A percentile compares a stretch with the other conserved stretches of the same genome.
These are phyloP conservation scores for Ganoderma resinaceum DNA, from an alignment of 1,284 basidiomycete genomes.

Conservation along the genomic window DNA sequence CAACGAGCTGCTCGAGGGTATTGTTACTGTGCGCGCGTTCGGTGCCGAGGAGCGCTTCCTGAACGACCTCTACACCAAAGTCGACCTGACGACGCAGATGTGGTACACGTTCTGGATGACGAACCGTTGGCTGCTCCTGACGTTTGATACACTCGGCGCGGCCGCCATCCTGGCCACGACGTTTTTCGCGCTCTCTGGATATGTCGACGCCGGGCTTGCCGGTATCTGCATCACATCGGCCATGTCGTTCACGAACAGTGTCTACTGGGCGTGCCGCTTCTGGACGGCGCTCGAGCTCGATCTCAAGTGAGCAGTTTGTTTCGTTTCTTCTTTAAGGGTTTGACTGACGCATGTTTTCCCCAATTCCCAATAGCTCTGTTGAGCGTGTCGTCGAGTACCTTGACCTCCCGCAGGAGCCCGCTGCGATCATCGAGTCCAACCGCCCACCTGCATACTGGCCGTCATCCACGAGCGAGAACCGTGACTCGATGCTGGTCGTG, in stretches of 20 bases:
- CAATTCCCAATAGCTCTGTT: slow-evolving; percentile 60
- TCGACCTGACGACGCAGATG: slow-evolving; percentile 77
- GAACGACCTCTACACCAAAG: slow-evolving; percentile 69
- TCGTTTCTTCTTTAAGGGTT: neutral
- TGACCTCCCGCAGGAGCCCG: slow-evolving; percentile 86
- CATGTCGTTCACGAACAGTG: slow-evolving; percentile 63
- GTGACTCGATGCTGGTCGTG: slow-evolving; percentile 48
- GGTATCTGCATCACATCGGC: slow-evolving; percentile 87
- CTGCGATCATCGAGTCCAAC: slow-evolving; percentile 69
- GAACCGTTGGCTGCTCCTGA: slow-evolving; percentile 78
- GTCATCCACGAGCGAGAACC: slow-evolving; percentile 61
- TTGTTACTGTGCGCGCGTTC: slow-evolving; percentile 90
- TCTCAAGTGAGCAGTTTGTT: slow-evolving; percentile 57
- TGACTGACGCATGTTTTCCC: neutral
- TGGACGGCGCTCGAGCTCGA: slow-evolving; percentile 68
- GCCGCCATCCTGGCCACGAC: slow-evolving; percentile 72
- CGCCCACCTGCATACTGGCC: slow-evolving; percentile 90
- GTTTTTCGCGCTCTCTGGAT: slow-evolving; percentile 75
- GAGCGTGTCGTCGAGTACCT: slow-evolving; percentile 92
- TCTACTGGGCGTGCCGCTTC: slow-evolving; percentile 77
- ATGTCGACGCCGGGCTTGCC: slow-evolving; percentile 77
- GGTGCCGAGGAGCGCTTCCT: slow-evolving; percentile 85
- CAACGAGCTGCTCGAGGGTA: slow-evolving; percentile 80
- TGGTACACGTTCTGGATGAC: slow-evolving; percentile 85
- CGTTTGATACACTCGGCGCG: slow-evolving; percentile 80